phyloP scores from a whole-genome alignment of 129 eudicot species.

The Artemisia argyi region DNA sequence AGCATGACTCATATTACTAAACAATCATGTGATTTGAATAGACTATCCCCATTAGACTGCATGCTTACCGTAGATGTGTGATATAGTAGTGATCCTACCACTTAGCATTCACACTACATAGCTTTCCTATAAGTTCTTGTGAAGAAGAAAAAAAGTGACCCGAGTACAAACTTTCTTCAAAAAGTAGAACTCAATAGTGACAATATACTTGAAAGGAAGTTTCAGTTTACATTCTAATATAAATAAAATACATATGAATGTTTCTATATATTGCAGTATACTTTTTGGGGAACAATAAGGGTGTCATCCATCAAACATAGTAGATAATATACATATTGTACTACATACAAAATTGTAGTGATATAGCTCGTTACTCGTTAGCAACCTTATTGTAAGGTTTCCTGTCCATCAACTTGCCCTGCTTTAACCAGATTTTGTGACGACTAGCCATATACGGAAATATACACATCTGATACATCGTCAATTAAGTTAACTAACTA shows the following conservation, averaged over 20 bases:
- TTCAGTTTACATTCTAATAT: background rate
- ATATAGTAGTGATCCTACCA: background rate
- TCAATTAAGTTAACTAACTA: slow-evolving; percentile 6
- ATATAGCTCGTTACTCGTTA: background rate
- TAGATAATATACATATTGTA: slow-evolving; percentile 1
- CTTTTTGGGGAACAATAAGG: background rate
- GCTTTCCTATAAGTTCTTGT: slow-evolving; percentile 4
- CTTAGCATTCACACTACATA: slow-evolving; percentile 3
- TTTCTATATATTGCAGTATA: slow-evolving; percentile 6
- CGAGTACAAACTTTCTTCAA: slow-evolving; percentile 7
- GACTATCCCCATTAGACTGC: slow-evolving; percentile 11
- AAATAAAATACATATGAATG: background rate
- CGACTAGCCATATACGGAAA: background rate
- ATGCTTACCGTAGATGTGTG: slow-evolving; percentile 12
- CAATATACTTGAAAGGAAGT: slow-evolving; percentile 6
- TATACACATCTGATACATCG: slow-evolving; percentile 15
- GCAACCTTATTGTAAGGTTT: slow-evolving; percentile 5
- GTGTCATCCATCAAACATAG: slow-evolving; percentile 7
- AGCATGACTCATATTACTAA: slow-evolving; percentile 5
- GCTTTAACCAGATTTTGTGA: slow-evolving; percentile 11
- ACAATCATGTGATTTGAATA: slow-evolving; percentile 11
- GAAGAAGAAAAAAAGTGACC: background rate
- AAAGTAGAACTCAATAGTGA: background rate
- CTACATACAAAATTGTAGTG: slow-evolving; percentile 8
- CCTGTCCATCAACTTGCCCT: slow-evolving; percentile 8